Conservation (phyloP, 2,329 filamentous ascomycete species). For the Neocucurbitaria cava region DNA sequence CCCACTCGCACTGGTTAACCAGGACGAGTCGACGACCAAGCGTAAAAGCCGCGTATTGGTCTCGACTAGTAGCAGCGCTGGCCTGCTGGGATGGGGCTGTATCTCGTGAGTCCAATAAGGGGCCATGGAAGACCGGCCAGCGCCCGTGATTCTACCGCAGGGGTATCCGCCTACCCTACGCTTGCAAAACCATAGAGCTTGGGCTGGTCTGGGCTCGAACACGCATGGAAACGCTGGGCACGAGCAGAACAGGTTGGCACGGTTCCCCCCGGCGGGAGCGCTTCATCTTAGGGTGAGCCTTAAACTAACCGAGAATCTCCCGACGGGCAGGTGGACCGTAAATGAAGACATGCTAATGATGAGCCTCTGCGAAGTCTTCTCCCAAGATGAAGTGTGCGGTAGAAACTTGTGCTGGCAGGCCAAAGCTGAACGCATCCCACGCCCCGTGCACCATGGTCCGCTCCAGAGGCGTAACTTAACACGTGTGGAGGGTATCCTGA, state of each 20-base stretch:
- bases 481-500: neutral
- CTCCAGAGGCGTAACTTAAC: neutral
- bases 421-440: neutral
- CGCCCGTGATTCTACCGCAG: conserved; percentile 31
- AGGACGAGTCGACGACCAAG: conserved; percentile 43
- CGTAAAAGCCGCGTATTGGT: conserved; percentile 43
- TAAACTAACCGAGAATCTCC: conserved; percentile 33
- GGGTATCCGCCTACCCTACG: conserved; percentile 35
- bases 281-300: conserved; percentile 23
- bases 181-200: conserved; percentile 32
- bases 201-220: conserved; percentile 34
- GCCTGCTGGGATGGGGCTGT: conserved; percentile 29
- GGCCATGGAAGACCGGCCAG: conserved; percentile 28
- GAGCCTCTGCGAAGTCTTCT: conserved; percentile 7
- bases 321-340: conserved; percentile 33
- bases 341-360: conserved; percentile 2
- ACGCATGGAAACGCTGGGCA: conserved; percentile 30
- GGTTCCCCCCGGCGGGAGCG: conserved; percentile 32
- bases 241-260: conserved; percentile 34
- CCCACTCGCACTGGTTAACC: conserved; percentile 42
- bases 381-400: neutral
- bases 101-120: conserved; percentile 29
- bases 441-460: neutral
- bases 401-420: neutral
- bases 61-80: conserved; percentile 38